Percentiles rank a stretch among this genome's conserved stretches.
Conservation (phyloP, 345 rosid species). For the Citrus maxima region DNA sequence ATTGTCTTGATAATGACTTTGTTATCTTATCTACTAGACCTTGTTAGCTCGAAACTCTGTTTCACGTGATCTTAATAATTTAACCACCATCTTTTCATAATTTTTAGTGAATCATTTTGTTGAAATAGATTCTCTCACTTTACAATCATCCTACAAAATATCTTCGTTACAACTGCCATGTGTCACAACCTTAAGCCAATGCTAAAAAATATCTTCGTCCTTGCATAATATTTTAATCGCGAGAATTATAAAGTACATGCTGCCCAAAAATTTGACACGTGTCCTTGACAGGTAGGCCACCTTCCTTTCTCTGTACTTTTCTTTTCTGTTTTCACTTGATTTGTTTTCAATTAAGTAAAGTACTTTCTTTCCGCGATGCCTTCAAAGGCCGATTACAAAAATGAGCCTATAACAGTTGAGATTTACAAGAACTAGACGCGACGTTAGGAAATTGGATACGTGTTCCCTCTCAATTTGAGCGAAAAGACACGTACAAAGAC, state of each 20-base stretch:
- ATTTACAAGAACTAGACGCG: background rate
- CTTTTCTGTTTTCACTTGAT: background rate
- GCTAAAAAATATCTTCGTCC: constrained; percentile 16
- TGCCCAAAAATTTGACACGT: background rate
- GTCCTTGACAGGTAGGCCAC: background rate
- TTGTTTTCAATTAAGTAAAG: background rate
- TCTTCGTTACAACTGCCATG: background rate
- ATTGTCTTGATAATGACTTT: background rate
- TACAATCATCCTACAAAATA: background rate
- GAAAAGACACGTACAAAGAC: background rate
- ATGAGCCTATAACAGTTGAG: background rate
- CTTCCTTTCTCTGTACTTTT: background rate
- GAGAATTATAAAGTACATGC: background rate
- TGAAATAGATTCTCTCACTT: background rate
- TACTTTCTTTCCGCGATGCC: constrained; percentile 1
- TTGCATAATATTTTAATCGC: background rate
- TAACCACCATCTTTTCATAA: too few species aligned
- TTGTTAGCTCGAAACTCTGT: background rate
- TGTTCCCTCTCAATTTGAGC: background rate
- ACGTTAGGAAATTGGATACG: background rate
- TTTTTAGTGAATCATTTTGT: background rate
- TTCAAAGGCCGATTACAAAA: background rate
- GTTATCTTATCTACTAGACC: background rate
- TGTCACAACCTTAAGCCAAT: background rate
- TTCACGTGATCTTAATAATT: background rate